A percentile compares a stretch with the other conserved stretches of the same genome.
Conservation (phyloP, 257 asterid species). For the Nicotiana undulata region DNA sequence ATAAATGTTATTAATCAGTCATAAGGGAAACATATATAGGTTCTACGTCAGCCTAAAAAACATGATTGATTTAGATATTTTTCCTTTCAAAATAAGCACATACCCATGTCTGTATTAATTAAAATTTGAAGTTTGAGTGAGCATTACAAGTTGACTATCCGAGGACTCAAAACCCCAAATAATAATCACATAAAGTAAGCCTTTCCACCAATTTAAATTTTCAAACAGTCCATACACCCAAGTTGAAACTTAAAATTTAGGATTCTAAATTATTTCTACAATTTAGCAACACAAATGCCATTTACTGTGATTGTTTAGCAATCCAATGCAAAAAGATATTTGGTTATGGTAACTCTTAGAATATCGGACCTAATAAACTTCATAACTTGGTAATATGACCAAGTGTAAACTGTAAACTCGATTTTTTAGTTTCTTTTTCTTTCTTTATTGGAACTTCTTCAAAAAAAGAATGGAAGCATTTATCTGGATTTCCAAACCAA, state of each 20-base stretch:
- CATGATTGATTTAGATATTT: not conserved
- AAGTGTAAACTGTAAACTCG: not conserved
- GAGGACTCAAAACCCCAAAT: not conserved
- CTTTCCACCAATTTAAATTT: not conserved
- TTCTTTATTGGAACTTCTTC: not conserved
- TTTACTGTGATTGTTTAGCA: not conserved
- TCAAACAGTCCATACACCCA: not conserved
- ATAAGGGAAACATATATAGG: not conserved
- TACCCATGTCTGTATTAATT: not conserved
- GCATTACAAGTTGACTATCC: not conserved
- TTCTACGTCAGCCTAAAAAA: not conserved
- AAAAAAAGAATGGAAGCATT: not conserved
- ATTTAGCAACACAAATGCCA: not conserved
- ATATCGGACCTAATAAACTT: not conserved
- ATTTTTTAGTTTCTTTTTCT: not conserved
- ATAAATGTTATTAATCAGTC: not conserved
- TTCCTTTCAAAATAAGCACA: not conserved
- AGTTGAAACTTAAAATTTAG: not conserved
- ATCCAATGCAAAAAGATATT: too few relatives aligned
- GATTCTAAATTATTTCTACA: not conserved
- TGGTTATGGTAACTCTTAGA: not conserved
- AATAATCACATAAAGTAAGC: not conserved
- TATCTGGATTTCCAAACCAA: not conserved
- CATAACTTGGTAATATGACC: not conserved
- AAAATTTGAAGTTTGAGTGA: not conserved